These are phyloP conservation scores for Bipolaris oryzae DNA, from an alignment of 2,329 filamentous ascomycete genomes.

Conservation along the genomic window DNA sequence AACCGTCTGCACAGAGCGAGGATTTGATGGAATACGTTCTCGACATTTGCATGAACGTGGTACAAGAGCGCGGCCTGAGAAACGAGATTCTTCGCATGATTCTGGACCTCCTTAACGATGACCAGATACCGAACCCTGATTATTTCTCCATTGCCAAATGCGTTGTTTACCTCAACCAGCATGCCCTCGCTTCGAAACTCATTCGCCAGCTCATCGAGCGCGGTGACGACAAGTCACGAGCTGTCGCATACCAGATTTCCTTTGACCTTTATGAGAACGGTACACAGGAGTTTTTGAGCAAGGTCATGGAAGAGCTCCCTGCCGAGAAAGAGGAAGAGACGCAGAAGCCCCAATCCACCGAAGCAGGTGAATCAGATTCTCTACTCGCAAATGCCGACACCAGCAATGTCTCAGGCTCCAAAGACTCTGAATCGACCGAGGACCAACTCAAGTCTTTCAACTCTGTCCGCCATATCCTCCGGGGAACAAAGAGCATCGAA, in stretches of 20 bases:
- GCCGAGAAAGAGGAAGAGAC: slow-evolving; percentile 55
- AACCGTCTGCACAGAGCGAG: slow-evolving; percentile 69
- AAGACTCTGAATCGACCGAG: slow-evolving; percentile 52
- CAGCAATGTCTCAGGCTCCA: slow-evolving; percentile 59
- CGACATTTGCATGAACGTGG: slow-evolving; percentile 95
- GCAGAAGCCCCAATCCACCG: slow-evolving; percentile 34
- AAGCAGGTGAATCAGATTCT: slow-evolving; percentile 64
- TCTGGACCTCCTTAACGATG: slow-evolving; percentile 92
- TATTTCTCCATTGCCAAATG: slow-evolving; percentile 99
- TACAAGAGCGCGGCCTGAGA: slow-evolving; percentile 88
- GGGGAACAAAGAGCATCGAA: slow-evolving; percentile 91
- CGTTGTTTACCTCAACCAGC: slow-evolving; percentile 92
- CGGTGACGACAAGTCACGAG: slow-evolving; percentile 76
- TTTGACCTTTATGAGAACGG: slow-evolving; percentile 99
- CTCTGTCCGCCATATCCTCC: slow-evolving; percentile 68
- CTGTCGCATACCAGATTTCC: slow-evolving; percentile 94
- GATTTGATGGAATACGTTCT: slow-evolving; percentile 97
- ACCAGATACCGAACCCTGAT: slow-evolving; percentile 88
- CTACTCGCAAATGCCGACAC: slow-evolving; percentile 62
- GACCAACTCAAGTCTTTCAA: slow-evolving; percentile 62
- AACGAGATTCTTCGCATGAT: slow-evolving; percentile 87
- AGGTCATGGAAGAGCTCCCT: slow-evolving; percentile 82
- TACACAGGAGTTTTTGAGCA: slow-evolving; percentile 93
- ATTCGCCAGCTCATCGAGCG: slow-evolving; percentile 80
- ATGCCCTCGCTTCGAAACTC: slow-evolving; percentile 87